Evolutionary conservation across 1,284 basidiomycete species (phyloP), one percentile per base, ranked within the genome.

Genomic region (Sporisorium iseilematis-ciliati): DNA sequence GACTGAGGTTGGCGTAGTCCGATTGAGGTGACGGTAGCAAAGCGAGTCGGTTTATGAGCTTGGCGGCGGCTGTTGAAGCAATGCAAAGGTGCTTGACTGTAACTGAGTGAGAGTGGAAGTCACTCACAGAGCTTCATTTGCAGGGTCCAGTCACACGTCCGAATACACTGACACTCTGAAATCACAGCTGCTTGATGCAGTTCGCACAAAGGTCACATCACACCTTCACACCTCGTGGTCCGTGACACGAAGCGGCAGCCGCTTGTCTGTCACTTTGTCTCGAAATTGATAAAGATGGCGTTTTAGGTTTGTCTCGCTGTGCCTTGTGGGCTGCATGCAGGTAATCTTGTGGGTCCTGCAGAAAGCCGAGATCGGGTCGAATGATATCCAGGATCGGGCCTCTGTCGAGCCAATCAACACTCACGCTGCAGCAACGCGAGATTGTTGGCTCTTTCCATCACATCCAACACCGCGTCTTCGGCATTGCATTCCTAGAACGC

Each of bases 391-490:
- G 41, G 33, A 33, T 45, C 49, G 14, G 31, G 31, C n/a, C 49
- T 16, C 20, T 38, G 35, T 38, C 12, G 29, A 21, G 8, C 35
- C 25, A 18, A 50, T 35, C 61, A 48, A 64, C 54, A 64, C 26
- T 55, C 56, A 8, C 4, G 26, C 41, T 55, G 56, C 16, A 4
- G 26, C 41, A 33, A 54, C 61, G 41, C 35, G 45, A 21, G 21
- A 42, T 8, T 7, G 26, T 18, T 23, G 4, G 38, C 59, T n/a
- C n/a, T 29, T 38, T 55, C 61, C 56, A 65, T 65, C 62, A 58
- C 49, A 65, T 57, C 38, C 62, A 45, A 64, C 54, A 64, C 33
- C 61, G 55, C 61, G 54, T 55, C 14, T 38, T 16, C 12, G 35
- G 14, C 35, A 38, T 38, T 38, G 35, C 35, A 16, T 38, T 33